Percentiles rank a stretch among this genome's conserved stretches.
These are phyloP conservation scores for Rhizophagus prolifer DNA, from an alignment of 192 early-diverging fungal species.

Conservation along the genomic window DNA sequence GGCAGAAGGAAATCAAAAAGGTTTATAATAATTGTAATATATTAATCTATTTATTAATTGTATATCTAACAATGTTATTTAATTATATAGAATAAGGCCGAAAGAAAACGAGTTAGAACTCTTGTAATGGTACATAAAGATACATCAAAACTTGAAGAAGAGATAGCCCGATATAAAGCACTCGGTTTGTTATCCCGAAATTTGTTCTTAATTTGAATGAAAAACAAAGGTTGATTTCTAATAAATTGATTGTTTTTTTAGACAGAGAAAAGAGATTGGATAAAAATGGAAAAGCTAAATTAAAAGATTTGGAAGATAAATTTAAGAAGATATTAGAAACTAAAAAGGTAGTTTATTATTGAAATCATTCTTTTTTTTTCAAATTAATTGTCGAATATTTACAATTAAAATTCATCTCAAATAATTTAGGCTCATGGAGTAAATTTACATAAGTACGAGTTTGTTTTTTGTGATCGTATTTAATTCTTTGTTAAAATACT, in stretches of 20 bases:
- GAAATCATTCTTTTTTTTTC: not conserved
- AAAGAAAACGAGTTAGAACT: slow-evolving; percentile 54
- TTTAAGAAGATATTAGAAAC: slow-evolving; percentile 57
- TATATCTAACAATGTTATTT: not conserved
- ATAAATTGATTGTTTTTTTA: slow-evolving; percentile 15
- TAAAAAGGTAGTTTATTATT: slow-evolving; percentile 42
- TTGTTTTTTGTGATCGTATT: not conserved
- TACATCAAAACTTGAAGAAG: slow-evolving; percentile 50
- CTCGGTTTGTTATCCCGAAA: slow-evolving; percentile 40
- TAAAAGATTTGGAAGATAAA: slow-evolving; percentile 48
- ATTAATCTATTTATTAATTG: not conserved
- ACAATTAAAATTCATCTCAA: not conserved
- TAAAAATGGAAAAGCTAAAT: slow-evolving; percentile 43
- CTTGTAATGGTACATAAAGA: slow-evolving; percentile 57
- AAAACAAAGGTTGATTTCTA: not conserved
- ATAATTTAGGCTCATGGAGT: slow-evolving; percentile 21
- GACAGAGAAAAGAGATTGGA: slow-evolving; percentile 47
- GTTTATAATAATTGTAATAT: slow-evolving; percentile 28
- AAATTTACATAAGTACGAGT: not conserved
- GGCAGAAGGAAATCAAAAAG: slow-evolving; percentile 62
- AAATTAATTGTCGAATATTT: not conserved
- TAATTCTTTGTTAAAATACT: not conserved
- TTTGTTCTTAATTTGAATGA: not conserved
- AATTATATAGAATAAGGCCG: slow-evolving; percentile 60
- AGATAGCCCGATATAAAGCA: slow-evolving; percentile 46